Evolutionary conservation across 2,329 filamentous ascomycete species (phyloP).

Genomic region (Fusarium acutatum): DNA sequence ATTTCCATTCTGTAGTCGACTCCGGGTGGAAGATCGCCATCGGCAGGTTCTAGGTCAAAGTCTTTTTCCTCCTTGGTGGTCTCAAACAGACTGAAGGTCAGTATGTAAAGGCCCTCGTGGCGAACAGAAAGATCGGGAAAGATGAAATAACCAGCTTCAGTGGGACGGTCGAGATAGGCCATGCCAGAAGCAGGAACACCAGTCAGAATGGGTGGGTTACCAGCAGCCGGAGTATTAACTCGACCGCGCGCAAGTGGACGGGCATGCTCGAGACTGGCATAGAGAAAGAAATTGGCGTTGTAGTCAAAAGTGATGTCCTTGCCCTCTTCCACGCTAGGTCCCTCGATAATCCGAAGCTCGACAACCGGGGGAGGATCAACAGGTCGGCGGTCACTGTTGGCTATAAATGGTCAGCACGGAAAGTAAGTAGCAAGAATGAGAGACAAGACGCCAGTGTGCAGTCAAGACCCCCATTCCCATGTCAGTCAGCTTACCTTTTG

Average conservation of each 20-base stretch:
- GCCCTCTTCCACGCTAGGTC: conserved; percentile 65
- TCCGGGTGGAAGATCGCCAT: conserved; percentile 56
- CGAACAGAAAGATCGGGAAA: conserved; percentile 96
- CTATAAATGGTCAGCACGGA: conserved; percentile 39
- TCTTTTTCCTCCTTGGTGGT: conserved; percentile 88
- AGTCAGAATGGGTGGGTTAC: conserved; percentile 84
- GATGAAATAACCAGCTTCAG: conserved; percentile 88
- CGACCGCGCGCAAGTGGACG: conserved; percentile 84
- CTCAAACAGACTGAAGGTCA: conserved; percentile 94
- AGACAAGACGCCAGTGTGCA: neutral
- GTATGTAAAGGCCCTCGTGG: conserved; percentile 91
- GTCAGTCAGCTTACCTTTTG: conserved; percentile 76
- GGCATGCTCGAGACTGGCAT: conserved; percentile 87
- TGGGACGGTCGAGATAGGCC: conserved; percentile 91
- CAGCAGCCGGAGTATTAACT: conserved; percentile 71
- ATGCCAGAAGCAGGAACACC: conserved; percentile 95
- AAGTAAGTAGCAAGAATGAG: neutral
- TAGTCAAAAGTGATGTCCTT: conserved; percentile 87
- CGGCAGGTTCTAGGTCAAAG: conserved; percentile 65
- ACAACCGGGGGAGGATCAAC: conserved; percentile 96
- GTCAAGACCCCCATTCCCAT: neutral
- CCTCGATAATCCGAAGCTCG: conserved; percentile 86
- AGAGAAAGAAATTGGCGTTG: conserved; percentile 98
- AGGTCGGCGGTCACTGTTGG: conserved; percentile 77
- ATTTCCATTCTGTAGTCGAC: conserved; percentile 91